These are phyloP conservation scores for sunflower (Helianthus annuus) DNA, from an alignment of 129 eudicot species.

Conservation along the genomic window HanXRQr2.0-SUNRISE NC_035433.2:76564993-76565492, in stretches of 20 bases:
- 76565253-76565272: not conserved
- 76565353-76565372: not conserved
- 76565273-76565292: constrained; percentile 26
- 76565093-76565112: constrained; percentile 14
- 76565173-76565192: not conserved
- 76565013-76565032: not conserved
- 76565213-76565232: constrained; percentile 13
- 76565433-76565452: not conserved
- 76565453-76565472: constrained; percentile 28
- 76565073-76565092: constrained; percentile 32
- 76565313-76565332: constrained; percentile 29
- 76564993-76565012: not conserved
- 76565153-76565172: not conserved
- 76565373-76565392: not conserved
- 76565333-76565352: constrained; percentile 28
- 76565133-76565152: not conserved
- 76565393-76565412: not conserved
- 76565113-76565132: not conserved
- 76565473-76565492: constrained; percentile 25
- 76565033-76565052: constrained; percentile 27
- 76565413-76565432: not conserved
- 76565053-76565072: constrained; percentile 34
- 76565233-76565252: not conserved
- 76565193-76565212: not conserved
- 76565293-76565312: constrained; percentile 31